These are phyloP conservation scores for Schwanniomyces occidentalis DNA, from an alignment of 805 yeast genomes.

Conservation along the genomic window DNA sequence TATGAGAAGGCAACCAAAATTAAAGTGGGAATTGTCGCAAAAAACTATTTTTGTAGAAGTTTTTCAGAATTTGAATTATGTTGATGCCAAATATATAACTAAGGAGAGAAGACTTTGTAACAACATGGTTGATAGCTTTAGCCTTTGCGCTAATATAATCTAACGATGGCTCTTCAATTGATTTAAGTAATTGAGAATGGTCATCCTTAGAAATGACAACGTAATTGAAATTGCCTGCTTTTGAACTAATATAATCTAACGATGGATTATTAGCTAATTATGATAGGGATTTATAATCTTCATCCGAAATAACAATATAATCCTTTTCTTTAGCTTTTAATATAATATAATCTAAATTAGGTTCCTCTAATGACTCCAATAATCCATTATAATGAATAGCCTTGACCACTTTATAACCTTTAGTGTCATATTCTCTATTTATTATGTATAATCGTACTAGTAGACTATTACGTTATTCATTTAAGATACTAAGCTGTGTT, in stretches of 20 bases:
- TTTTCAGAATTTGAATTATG: too few species aligned
- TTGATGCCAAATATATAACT: too few species aligned
- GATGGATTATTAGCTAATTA: conserved; percentile 18
- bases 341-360: conserved; percentile 23
- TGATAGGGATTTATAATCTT: conserved; percentile 12
- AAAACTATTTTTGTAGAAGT: too few species aligned
- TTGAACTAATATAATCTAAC: conserved; percentile 17
- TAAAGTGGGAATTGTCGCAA: too few species aligned
- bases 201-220: conserved; percentile 1
- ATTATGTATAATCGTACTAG: too few species aligned
- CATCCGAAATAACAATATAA: conserved; percentile 8
- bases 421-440: too few species aligned
- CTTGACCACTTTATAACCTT: too few species aligned
- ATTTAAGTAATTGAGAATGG: background rate
- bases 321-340: conserved; percentile 16
- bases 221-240: conserved; percentile 11
- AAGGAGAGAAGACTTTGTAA: too few species aligned
- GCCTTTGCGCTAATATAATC: conserved; percentile 21
- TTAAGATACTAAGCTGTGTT: too few species aligned
- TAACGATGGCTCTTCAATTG: conserved; percentile 21
- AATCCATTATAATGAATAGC: conserved; percentile 35
- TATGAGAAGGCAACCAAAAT: too few species aligned
- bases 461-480: too few species aligned
- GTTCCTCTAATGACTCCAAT: conserved; percentile 27
- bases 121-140: conserved; percentile 10